Evolutionary conservation across 108 stramenopile species (phyloP), one percentile per base, ranked within the genome.

Genomic region (Cyclotella kingstonii): DNA sequence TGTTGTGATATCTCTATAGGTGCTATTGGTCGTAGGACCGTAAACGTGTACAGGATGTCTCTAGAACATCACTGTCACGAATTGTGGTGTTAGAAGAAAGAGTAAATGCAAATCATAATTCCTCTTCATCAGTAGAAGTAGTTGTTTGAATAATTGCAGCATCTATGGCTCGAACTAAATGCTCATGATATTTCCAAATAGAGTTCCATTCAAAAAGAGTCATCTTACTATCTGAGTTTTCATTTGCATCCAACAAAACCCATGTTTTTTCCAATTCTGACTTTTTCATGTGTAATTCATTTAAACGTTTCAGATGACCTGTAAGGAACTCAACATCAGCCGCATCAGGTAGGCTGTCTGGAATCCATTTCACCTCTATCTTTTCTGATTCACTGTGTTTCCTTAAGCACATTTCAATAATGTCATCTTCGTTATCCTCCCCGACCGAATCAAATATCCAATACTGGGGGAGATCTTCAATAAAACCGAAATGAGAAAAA

Each of bases 111-210:
- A 14, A 38, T 55, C 51, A 66, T 14, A 66, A 54, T 45, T 66
- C 64, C 44, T 52, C 64, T 23, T 46, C 54, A 45, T 40, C 52
- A 30, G 54, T 42, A 26, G 59, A 50, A 19, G 23, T 18, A 3
- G 52, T 33, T 4, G 34, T 35, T 21, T 53, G 35, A 5, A 21
- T 53, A 42, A 60, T 45, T 0, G 73, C 64, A 3, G 59, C 35
- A 21, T 51, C 36, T 0, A 77, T 57, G 0, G 76, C 76, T 22
- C 25, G 33, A 14, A 38, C 30, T 42, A 77, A 49, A n/a, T 70
- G 70, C 0, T 66, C 51, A 38, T 63, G 46, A 52, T 77, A 77
- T 28, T 58, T 40, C 76, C 76, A 77, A 35, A 72, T 66, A 3
- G 38, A 29, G 14, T 77, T 59, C 76, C 76, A 77, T 26, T 77